Evolutionary conservation across 2,329 filamentous ascomycete genomes (phyloP), one percentile per base, ranked within the genome.

Genomic region (Fusarium virguliforme): DNA sequence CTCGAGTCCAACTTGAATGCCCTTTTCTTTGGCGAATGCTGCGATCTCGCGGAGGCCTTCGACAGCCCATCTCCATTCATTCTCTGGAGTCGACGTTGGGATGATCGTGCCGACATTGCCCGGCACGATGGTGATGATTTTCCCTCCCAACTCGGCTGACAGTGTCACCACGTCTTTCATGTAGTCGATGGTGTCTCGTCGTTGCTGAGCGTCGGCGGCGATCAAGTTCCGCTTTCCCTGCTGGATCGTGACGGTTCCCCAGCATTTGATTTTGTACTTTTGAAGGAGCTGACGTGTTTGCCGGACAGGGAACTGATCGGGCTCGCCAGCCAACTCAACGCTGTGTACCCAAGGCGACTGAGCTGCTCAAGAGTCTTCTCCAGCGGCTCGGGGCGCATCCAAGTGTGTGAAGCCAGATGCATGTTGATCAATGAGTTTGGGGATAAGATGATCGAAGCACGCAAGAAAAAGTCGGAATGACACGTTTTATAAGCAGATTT

Each of bases 341-440:
- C 71, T 72, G 65, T 61, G 18, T 74, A 74, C 3, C 68, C 62
- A 15, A 72, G 58, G 18, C 22, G 40, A 9, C 15, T 57, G 12
- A 72, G 68, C 0, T 68, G 65, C 3, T 68, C 22, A 1, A 74
- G 62, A 8, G 68, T 74, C n/a, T 50, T 57, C 9, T 72, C 69
- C 0, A 74, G 59, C 9, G 67, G 48, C 40, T 73, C 69, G 7
- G 67, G 64, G 8, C 71, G 67, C 71, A 74, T 74, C 72, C 69
- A 74, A 4, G 64, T 74, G 34, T 74, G 71, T 12, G 71, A 60
- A 43, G 62, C 70, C 1, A 72, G 41, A 62, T 74, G 72, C 72
- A 74, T 74, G 12, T 4, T 28, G 22, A 35, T 26, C 5, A 5
- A 28, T 0, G 32, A 2, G 43, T 4, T 34, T 24, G 15, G 8